Evolutionary conservation across 139 green algal genomes (phyloP).

Genomic region (Volvox reticuliferus): DNA sequence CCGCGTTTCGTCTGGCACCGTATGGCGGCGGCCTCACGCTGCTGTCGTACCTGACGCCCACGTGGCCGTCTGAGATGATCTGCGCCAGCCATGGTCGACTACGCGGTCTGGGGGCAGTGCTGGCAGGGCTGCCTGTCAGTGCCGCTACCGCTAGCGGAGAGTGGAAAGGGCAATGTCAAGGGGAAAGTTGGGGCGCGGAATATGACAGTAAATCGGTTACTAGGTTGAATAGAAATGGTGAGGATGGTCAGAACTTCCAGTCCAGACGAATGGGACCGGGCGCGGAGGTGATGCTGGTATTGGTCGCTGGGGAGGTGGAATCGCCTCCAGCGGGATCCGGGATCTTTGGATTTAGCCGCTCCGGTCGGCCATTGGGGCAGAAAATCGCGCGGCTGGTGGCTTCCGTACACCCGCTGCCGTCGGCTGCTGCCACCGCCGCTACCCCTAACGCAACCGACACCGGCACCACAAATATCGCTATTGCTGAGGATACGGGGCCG

Average conservation of each 20-base stretch:
- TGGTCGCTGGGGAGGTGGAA: constrained; percentile 17
- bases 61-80: background rate
- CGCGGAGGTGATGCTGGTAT: constrained; percentile 14
- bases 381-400: constrained; percentile 2
- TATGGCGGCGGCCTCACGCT: background rate
- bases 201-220: no score
- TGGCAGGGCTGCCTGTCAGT: background rate
- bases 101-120: constrained; percentile 4
- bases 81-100: background rate
- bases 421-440: background rate
- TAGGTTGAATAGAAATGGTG: no score
- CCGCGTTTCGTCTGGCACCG: background rate
- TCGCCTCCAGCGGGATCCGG: background rate
- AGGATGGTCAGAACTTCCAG: background rate
- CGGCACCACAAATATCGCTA: background rate
- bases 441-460: background rate
- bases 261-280: background rate
- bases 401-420: constrained; percentile 9
- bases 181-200: no score
- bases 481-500: background rate
- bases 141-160: background rate
- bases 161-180: no score
- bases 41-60: background rate
- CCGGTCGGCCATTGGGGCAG: background rate
- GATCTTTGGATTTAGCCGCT: constrained; percentile 6